Conservation (phyloP, 208 protist species). For the Strigomonas culicis region DNA sequence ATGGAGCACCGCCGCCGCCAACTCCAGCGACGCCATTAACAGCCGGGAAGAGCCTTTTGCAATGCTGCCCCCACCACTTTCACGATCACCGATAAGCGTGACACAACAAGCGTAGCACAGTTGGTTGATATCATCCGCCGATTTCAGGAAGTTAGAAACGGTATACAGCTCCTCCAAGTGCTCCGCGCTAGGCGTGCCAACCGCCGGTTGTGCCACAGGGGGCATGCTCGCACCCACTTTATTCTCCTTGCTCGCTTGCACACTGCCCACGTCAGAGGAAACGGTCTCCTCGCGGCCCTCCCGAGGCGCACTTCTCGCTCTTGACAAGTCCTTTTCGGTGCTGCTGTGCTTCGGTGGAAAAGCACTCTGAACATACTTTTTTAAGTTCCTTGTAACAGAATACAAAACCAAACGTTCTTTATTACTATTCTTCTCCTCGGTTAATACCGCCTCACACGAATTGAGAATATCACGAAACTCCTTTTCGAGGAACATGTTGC, state of each 20-base stretch:
- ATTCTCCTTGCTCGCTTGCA: too few relatives aligned
- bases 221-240: too few relatives aligned
- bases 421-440: slow-evolving; percentile 46
- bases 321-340: slow-evolving; percentile 1
- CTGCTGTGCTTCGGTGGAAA: slow-evolving; percentile 7
- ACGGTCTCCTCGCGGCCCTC: too few relatives aligned
- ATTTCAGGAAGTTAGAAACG: too few relatives aligned
- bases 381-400: slow-evolving; percentile 23
- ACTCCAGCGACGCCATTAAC: slow-evolving; percentile 44
- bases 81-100: neutral
- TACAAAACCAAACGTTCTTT: slow-evolving; percentile 35
- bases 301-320: too few relatives aligned
- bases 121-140: neutral
- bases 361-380: slow-evolving; percentile 20
- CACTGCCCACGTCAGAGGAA: too few relatives aligned
- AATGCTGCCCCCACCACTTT: slow-evolving; percentile 9
- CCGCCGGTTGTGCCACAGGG: too few relatives aligned
- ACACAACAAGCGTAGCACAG: neutral
- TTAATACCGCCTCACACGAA: slow-evolving; percentile 30
- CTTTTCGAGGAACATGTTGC: too few relatives aligned
- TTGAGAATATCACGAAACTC: slow-evolving; percentile 34
- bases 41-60: slow-evolving; percentile 26
- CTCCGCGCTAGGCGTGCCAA: too few relatives aligned
- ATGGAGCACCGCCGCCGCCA: slow-evolving; percentile 47
- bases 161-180: too few relatives aligned